These are phyloP conservation scores for Psidium friedrichsthalianum DNA, from an alignment of 345 rosid genomes.

Conservation along the genomic window DNA sequence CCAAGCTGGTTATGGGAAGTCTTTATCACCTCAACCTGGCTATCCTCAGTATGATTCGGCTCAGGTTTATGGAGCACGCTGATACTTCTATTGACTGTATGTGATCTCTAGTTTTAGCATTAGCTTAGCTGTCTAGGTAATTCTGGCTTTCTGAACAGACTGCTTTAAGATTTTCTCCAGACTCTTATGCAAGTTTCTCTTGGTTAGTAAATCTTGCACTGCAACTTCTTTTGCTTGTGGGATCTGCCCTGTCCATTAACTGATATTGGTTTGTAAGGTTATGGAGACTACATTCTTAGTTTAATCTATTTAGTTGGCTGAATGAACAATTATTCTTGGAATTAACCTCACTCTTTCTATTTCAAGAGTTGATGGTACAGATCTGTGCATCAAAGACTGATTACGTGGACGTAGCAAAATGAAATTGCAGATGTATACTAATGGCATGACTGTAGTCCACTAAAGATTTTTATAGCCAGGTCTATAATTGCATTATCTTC, in stretches of 20 bases:
- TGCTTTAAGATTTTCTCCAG: neutral
- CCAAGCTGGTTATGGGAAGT: constrained; percentile 17
- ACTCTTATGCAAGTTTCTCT: neutral
- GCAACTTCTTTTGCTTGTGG: neutral
- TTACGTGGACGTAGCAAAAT: neutral
- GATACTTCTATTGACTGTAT: neutral
- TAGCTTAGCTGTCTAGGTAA: neutral
- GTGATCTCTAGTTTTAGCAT: neutral
- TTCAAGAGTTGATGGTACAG: neutral
- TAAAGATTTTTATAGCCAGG: neutral
- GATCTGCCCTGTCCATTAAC: neutral
- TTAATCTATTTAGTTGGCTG: neutral
- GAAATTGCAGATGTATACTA: neutral
- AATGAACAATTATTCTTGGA: neutral
- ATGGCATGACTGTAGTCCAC: neutral
- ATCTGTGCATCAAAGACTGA: neutral
- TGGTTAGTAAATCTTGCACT: neutral
- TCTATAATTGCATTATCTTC: neutral
- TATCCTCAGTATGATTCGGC: constrained; percentile 44
- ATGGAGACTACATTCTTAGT: neutral
- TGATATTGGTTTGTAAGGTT: neutral
- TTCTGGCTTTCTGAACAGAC: neutral
- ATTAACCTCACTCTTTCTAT: neutral
- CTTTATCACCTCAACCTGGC: neutral
- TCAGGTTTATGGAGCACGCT: constrained; percentile 37